Evolutionary conservation across 2,329 filamentous ascomycete genomes (phyloP).

Genomic region (Penicillium sclerotigenum): DNA sequence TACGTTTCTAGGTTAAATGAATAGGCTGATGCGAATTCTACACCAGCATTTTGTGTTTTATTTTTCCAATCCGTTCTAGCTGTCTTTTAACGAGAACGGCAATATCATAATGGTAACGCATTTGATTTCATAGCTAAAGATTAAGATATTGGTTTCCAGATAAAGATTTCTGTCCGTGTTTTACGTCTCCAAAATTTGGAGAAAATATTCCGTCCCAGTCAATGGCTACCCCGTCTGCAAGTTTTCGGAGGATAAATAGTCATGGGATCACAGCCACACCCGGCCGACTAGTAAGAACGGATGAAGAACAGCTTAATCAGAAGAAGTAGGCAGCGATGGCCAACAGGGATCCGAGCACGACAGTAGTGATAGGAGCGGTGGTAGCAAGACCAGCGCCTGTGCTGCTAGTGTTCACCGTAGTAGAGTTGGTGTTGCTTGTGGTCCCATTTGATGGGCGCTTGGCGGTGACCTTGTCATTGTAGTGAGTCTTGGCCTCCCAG

Average conservation of each 20-base stretch:
- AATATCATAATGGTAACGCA: background rate
- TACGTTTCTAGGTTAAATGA: background rate
- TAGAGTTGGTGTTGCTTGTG: conserved; percentile 7
- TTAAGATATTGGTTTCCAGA: background rate
- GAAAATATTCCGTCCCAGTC: background rate
- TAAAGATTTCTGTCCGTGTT: background rate
- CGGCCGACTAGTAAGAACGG: background rate
- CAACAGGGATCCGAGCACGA: conserved; percentile 16
- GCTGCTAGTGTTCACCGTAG: conserved; percentile 11
- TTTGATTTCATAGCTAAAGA: background rate
- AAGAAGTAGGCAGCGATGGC: conserved; percentile 15
- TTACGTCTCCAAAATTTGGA: background rate
- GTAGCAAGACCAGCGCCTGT: conserved; percentile 11
- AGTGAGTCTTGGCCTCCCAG: conserved; percentile 13
- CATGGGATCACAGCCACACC: background rate
- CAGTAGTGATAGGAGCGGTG: conserved; percentile 8
- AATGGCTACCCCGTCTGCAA: background rate
- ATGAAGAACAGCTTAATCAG: conserved; percentile 5
- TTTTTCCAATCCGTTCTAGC: too few relatives aligned
- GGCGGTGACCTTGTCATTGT: conserved; percentile 29
- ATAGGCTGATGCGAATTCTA: background rate
- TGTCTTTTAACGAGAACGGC: background rate
- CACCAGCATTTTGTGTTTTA: background rate
- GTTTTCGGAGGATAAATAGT: background rate
- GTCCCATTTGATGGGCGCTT: conserved; percentile 19